A percentile compares a stretch with the other conserved stretches of the same genome.
Conservation (phyloP, 2,329 filamentous ascomycete genomes). For the Colletotrichum tamarilloi region DNA sequence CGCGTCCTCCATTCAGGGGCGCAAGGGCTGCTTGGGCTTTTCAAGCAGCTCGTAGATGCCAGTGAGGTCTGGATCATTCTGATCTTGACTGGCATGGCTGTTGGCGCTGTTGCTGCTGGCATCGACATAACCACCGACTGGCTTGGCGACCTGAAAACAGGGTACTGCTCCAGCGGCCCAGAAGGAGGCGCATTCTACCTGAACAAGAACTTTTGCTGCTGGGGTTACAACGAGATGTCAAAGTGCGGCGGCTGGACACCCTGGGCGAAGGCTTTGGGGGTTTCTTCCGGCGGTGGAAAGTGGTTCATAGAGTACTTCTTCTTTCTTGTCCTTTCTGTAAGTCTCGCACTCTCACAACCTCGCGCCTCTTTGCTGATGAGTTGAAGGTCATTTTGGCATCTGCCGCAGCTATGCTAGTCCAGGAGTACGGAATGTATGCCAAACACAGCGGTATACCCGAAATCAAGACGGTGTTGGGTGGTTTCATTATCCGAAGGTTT, state of each 20-base stretch:
- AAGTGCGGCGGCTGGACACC: slow-evolving; percentile 89
- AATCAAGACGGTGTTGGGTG: slow-evolving; percentile 95
- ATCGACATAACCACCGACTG: slow-evolving; percentile 94
- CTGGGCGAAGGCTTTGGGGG: slow-evolving; percentile 82
- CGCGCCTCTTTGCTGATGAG: background rate
- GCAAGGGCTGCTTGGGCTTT: slow-evolving; percentile 77
- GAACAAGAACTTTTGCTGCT: slow-evolving; percentile 92
- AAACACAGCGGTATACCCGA: slow-evolving; percentile 97
- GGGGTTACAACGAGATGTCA: slow-evolving; percentile 85
- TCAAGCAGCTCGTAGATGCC: slow-evolving; percentile 80
- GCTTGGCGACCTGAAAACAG: slow-evolving; percentile 91
- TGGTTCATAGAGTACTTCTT: slow-evolving; percentile 91
- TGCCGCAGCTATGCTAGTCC: slow-evolving; percentile 81
- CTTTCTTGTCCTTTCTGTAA: slow-evolving; percentile 85
- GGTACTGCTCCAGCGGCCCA: slow-evolving; percentile 80
- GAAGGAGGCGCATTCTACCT: slow-evolving; percentile 92
- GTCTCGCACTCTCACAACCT: slow-evolving; percentile 40
- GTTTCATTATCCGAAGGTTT: slow-evolving; percentile 91
- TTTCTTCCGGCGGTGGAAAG: slow-evolving; percentile 72
- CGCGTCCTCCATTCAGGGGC: slow-evolving; percentile 78
- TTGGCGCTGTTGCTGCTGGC: slow-evolving; percentile 84
- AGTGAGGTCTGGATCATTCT: slow-evolving; percentile 94
- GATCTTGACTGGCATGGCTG: slow-evolving; percentile 84
- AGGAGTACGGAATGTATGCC: slow-evolving; percentile 86
- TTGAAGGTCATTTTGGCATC: slow-evolving; percentile 79